Conservation (phyloP, 768 basidiomycete species). For the Termitomyces sp. region DNA sequence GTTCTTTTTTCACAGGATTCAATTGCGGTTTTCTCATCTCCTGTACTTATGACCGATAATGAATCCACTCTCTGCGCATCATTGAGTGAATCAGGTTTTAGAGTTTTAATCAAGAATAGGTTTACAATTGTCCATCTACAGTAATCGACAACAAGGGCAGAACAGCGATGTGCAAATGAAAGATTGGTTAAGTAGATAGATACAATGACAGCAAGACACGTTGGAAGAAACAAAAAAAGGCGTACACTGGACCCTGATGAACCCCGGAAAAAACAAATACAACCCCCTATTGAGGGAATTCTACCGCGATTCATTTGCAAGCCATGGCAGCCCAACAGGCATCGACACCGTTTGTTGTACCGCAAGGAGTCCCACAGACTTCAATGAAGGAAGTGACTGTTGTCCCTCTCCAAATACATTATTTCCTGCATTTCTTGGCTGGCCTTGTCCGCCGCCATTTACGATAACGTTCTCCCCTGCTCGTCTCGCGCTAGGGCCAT, state of each 20-base stretch:
- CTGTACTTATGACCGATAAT: background rate
- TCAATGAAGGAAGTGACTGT: constrained; percentile 63
- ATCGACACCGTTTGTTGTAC: constrained; percentile 23
- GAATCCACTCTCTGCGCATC: background rate
- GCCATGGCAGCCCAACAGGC: constrained; percentile 67
- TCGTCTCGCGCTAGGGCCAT: constrained; percentile 6
- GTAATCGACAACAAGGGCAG: background rate
- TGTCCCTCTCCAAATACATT: constrained; percentile 20
- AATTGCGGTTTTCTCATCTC: background rate
- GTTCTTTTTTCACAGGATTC: too few relatives aligned
- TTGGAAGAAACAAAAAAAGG: constrained; percentile 2
- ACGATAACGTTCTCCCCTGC: constrained; percentile 3
- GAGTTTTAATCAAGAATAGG: background rate
- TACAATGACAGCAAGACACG: constrained; percentile 7
- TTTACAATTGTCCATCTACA: constrained; percentile 1
- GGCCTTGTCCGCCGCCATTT: constrained; percentile 10
- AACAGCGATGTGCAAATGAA: constrained; percentile 2
- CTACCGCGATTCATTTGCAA: constrained; percentile 56
- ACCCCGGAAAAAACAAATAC: background rate
- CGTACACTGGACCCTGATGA: background rate
- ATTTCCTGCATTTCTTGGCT: constrained; percentile 11
- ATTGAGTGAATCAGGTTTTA: background rate
- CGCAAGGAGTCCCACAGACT: constrained; percentile 60
- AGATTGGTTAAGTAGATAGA: constrained; percentile 5
- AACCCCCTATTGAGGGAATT: background rate